Base-by-base conservation (phyloP, 148 eudicot genomes). In the Limonium bicolor region DNA sequence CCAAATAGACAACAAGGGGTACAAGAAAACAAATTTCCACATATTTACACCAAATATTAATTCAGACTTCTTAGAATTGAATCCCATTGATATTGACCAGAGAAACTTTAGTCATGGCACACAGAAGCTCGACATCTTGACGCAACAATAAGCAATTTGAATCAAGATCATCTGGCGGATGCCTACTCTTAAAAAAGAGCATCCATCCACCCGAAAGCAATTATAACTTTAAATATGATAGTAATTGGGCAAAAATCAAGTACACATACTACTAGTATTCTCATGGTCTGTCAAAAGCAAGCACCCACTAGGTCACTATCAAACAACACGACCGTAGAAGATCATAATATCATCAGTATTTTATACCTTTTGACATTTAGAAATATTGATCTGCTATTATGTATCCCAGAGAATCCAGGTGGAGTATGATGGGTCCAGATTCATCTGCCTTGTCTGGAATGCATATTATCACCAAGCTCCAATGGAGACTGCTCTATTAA, bases 391-490 rank as follows among this genome's bases (percentile, higher is more conserved):
- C 21, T 23, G 56, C 88, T 84, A 29, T 1, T 15, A 65, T 90
- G 99, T 50, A 74, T 54, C 82, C 78, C 63, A 85, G 56, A 6
- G 99, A 90, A 72, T 90, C 99, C 59, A 85, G 61, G 71, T 90
- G 99, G 66, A 85, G 99, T 41, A 90, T 46, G 44, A 71, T 47
- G 2, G 70, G 80, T 27, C 93, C 88, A 5, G 68, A 64, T 16
- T 70, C 72, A 59, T 71, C 94, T 56, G 68, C 80, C 52, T 75
- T 63, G 36, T 73, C 73, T 18, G 86, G 87, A 45, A 81, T 71
- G 66, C 82, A 85, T 36, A 92, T 67, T 23, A 85, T 81, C 27
- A 68, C 77, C 76, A 92, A 78, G 73, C 99, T 92, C 95, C 99
- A 85, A 53, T 92, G 99, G 38, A 54, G 68, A 43, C 99, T 92